Base-by-base conservation (phyloP, 164 flowering plant species). In the Aristolochia contorta region DNA sequence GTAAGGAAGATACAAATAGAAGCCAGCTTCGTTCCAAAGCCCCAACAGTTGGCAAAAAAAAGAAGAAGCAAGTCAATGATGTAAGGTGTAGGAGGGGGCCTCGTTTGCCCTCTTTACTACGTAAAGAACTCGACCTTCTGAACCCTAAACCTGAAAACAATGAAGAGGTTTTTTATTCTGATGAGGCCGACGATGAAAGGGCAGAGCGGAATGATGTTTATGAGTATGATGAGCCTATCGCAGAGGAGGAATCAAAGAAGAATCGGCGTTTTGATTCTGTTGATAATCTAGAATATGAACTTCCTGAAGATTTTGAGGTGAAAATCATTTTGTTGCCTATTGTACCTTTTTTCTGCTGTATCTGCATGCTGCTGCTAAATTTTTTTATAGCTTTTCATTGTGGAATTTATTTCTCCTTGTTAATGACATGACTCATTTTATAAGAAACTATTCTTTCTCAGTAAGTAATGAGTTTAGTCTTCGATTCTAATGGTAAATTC, bases 211-310 rank as follows among this genome's bases (percentile, higher is more conserved):
- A 32, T 2, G 85, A 86, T 61, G 61, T 84, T 15, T 90, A 87
- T 49, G 98, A 93, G 77, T 86, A 86, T 49, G 91, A 87, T 21
- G 94, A 88, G 63, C 78, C 49, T 6, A 27, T 74, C 46, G 67
- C 98, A 0, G 80, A 89, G 70, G 96, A 93, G 74, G 97, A 89
- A 53, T 77, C 83, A 22, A 73, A 27, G 79, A 93, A 77, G 84
- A 93, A 93, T 61, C 74, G 79, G 23, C 72, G 97, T 16, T 90
- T 65, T 56, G 97, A 90, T 37, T 72, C 79, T 1, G 88, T 93
- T 16, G 97, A 93, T n/a, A 93, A 81, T 51, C 73, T 74, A 18
- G 83, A 87, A 67, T 84, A 77, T 47, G 77, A 86, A 78, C 80
- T 90, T 46, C 94, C 97, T 7, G 80, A 83, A 0, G 63, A 86